Evolutionary conservation across 768 basidiomycete species (phyloP).

Genomic region (Heimioporus sp.): DNA sequence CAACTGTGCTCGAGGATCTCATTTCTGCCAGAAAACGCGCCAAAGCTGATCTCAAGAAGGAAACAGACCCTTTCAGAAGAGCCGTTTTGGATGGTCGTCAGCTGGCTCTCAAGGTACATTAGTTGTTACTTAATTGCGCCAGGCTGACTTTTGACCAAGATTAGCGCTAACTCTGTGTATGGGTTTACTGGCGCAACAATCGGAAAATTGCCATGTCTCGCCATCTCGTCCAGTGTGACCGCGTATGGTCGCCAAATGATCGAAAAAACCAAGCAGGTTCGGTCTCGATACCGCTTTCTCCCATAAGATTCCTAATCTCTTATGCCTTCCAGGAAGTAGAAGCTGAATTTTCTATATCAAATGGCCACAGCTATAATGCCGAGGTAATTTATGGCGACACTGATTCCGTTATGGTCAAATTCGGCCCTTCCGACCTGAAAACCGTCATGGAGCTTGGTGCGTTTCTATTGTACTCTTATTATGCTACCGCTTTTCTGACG

Average conservation of each 20-base stretch:
- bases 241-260: constrained; percentile 99
- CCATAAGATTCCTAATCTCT: not conserved
- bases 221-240: constrained; percentile 94
- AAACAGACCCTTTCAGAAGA: constrained; percentile 95
- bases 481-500: not conserved
- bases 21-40: constrained; percentile 92
- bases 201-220: constrained; percentile 92
- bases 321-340: constrained; percentile 68
- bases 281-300: constrained; percentile 6
- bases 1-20: constrained; percentile 90
- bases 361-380: constrained; percentile 84
- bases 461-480: constrained; percentile 16
- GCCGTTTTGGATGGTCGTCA: constrained; percentile 98
- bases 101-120: constrained; percentile 82
- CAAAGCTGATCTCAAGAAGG: constrained; percentile 93
- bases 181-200: constrained; percentile 98
- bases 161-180: constrained; percentile 98
- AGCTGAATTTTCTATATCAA: constrained; percentile 77
- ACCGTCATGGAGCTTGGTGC: constrained; percentile 88
- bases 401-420: constrained; percentile 98
- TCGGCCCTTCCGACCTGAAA: constrained; percentile 84
- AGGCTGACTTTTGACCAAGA: constrained; percentile 47
- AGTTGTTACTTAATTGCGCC: not conserved
- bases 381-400: constrained; percentile 98
- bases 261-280: constrained; percentile 87